Percentiles rank a stretch among this genome's conserved stretches.
phyloP scores from a whole-genome alignment of 768 basidiomycete species.

The Cystofilobasidium ferigula region DNA sequence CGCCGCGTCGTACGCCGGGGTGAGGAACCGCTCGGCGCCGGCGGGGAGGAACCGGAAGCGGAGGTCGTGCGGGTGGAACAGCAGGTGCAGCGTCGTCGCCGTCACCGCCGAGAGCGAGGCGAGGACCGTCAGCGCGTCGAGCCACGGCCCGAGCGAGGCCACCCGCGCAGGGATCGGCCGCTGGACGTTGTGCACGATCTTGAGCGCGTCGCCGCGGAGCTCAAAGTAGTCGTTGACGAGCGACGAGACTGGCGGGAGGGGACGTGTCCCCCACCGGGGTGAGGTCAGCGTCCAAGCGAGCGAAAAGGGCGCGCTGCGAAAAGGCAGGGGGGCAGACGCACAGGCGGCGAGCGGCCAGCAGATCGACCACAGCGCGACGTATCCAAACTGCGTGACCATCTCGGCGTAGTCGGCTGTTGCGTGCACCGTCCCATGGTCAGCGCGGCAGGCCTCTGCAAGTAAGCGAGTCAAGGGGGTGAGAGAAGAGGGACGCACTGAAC shows the following conservation, averaged over 20 bases:
- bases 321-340: conserved; percentile 35
- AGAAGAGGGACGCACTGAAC: conserved; percentile 49
- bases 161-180: conserved; percentile 68
- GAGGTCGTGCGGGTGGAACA: conserved; percentile 52
- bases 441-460: neutral
- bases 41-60: neutral
- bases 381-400: conserved; percentile 86
- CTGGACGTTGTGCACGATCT: conserved; percentile 73
- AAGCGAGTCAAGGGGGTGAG: too few relatives aligned
- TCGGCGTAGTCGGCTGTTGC: conserved; percentile 66
- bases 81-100: conserved; percentile 80
- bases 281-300: neutral
- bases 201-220: conserved; percentile 85
- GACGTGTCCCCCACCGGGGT: neutral
- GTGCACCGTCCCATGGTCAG: neutral
- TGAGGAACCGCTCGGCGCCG: conserved; percentile 1
- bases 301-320: too few relatives aligned
- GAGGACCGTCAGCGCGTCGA: conserved; percentile 68
- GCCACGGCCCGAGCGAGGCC: conserved; percentile 71
- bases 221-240: conserved; percentile 76
- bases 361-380: conserved; percentile 80
- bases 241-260: neutral
- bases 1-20: conserved; percentile 6
- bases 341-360: conserved; percentile 86
- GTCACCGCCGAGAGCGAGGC: conserved; percentile 81